Evolutionary conservation across 1,139 yeast genomes (phyloP), one percentile per base, ranked within the genome.

Genomic region (Keqinozyma sinolaborantium): DNA sequence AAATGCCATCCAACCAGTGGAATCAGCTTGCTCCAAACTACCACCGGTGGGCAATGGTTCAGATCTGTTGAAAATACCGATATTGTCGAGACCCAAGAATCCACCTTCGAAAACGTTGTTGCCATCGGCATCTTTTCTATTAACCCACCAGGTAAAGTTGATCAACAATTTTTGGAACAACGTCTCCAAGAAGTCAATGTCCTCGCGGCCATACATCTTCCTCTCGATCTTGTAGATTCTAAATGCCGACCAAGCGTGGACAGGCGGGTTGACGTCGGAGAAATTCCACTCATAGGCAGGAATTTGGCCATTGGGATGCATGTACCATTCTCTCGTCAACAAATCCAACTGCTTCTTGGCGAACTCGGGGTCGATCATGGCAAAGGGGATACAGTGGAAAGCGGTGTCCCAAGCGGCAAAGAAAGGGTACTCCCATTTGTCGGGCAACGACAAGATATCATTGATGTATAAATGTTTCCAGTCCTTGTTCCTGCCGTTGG

Each of bases 211-310:
- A 54, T 84, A 84, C 78, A 87, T 73, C 52, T 86, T 87, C 46
- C 95, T 72, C 60, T 90, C 97, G 46, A 88, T 77, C 60, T 90
- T 90, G 63, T 79, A 90, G 29, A 87, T 87, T 50, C 97, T 74
- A 58, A 82, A 90, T 6, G 95, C 83, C 1, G 97, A 83, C 97
- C 97, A 90, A 0, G 97, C 97, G 56, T 90, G 97, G 24, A 90
- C 97, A 1, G 97, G 97, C 1, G 97, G 97, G 55, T 90, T 90
- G 14, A 92, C 96, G 57, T 90, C 97, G 42, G 87, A 73, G 50
- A 90, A 90, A 58, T 90, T 90, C 97, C 97, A 90, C 58, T 90
- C 97, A 56, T 90, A 90, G 14, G 97, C 97, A 1, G 97, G 97
- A 43, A 88, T 80, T 60, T 90, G 97, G n/a, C 97, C 97, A 56